Evolutionary conservation across 192 early-diverging fungal genomes (phyloP).

Genomic region (Coemansia sp.): DNA sequence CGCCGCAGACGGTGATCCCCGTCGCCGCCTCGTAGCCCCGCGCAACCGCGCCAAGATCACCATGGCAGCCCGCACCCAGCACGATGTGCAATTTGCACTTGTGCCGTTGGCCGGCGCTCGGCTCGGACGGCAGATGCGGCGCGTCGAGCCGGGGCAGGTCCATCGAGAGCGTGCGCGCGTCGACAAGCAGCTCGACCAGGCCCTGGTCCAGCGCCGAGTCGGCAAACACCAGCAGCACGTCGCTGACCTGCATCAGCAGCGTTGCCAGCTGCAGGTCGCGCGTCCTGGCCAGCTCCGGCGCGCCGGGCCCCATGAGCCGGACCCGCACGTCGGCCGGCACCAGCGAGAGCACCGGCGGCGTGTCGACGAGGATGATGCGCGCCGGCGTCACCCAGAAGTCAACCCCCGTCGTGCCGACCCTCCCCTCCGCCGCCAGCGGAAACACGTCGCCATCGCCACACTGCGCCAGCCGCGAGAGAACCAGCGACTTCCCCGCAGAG

Average conservation of each 20-base stretch:
- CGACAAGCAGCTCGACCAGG: slow-evolving; percentile 13
- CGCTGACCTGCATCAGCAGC: slow-evolving; percentile 34
- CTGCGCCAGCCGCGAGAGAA: slow-evolving; percentile 13
- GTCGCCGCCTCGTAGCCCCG: slow-evolving; percentile 21
- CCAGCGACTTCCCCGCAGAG: slow-evolving; percentile 17
- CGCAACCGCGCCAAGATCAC: neutral
- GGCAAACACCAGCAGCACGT: slow-evolving; percentile 24
- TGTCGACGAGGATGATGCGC: slow-evolving; percentile 18
- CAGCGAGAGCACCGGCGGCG: slow-evolving; percentile 24
- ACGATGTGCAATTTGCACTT: slow-evolving; percentile 26
- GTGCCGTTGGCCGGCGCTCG: neutral
- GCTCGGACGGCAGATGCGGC: neutral
- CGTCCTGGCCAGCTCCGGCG: slow-evolving; percentile 5
- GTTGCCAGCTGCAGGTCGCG: slow-evolving; percentile 31
- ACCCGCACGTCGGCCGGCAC: slow-evolving; percentile 5
- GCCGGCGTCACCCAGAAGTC: slow-evolving; percentile 18
- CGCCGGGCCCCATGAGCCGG: neutral
- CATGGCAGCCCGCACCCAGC: neutral
- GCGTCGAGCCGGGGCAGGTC: slow-evolving; percentile 10
- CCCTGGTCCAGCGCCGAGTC: slow-evolving; percentile 8
- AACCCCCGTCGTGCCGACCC: neutral
- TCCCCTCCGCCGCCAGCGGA: neutral
- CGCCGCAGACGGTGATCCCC: slow-evolving; percentile 18
- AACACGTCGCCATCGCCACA: neutral
- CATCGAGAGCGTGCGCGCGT: slow-evolving; percentile 7